A percentile compares a stretch with the other conserved stretches of the same genome.
Evolutionary conservation across 768 basidiomycete genomes (phyloP).

Genomic region (Clathrus columnatus): DNA sequence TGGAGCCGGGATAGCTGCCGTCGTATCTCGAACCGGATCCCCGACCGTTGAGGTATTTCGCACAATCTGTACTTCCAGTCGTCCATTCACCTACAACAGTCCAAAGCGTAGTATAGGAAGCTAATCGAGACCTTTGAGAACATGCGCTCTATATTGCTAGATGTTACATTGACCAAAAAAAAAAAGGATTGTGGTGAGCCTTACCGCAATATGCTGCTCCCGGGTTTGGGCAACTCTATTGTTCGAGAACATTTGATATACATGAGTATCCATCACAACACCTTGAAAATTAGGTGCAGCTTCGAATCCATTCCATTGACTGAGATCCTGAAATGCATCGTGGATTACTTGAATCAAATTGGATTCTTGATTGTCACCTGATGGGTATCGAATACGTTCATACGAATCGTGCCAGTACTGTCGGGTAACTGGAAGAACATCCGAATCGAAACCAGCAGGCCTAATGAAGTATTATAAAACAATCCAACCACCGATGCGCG

Average conservation of each 20-base stretch:
- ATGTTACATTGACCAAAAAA: neutral
- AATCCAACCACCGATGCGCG: neutral
- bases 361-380: conserved; percentile 33
- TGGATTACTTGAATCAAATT: conserved; percentile 62
- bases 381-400: conserved; percentile 60
- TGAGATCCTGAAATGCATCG: conserved; percentile 72
- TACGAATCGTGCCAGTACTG: conserved; percentile 74
- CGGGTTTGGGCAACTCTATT: conserved; percentile 9
- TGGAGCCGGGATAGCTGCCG: conserved; percentile 55
- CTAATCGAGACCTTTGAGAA: conserved; percentile 33
- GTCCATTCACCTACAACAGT: conserved; percentile 86
- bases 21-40: conserved; percentile 53
- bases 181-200: neutral
- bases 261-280: conserved; percentile 73
- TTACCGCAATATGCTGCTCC: conserved; percentile 8
- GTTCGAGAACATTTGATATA: conserved; percentile 66
- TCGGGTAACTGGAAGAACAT: conserved; percentile 38
- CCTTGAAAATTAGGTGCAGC: conserved; percentile 44
- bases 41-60: conserved; percentile 77
- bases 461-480: conserved; percentile 25
- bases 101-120: conserved; percentile 55
- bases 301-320: conserved; percentile 61
- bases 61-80: conserved; percentile 68
- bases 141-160: conserved; percentile 39
- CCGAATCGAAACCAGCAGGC: conserved; percentile 57